These are phyloP conservation scores for Calendula officinalis DNA, from an alignment of 129 eudicot genomes.

Conservation along the genomic window DNA sequence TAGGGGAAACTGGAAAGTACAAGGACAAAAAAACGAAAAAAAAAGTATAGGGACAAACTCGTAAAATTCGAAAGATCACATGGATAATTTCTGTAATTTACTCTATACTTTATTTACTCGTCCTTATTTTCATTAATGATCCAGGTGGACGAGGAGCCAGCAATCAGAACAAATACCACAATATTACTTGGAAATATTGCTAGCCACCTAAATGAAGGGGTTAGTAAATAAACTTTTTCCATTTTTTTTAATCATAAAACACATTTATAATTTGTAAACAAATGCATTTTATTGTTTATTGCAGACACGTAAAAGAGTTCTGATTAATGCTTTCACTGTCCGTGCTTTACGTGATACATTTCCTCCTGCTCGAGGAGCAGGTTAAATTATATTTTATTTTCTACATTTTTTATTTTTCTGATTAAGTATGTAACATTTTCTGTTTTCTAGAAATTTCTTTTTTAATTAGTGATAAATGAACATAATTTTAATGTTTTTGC, in stretches of 20 bases:
- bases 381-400: constrained; percentile 27
- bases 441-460: background rate
- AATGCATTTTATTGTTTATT: constrained; percentile 22
- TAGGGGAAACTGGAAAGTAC: no score
- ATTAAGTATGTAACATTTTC: no score
- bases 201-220: constrained; percentile 94
- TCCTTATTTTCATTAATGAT: background rate
- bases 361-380: constrained; percentile 98
- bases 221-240: constrained; percentile 39
- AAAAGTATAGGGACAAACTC: no score
- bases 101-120: background rate
- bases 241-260: no score
- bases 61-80: no score
- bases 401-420: background rate
- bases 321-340: constrained; percentile 93
- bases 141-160: constrained; percentile 98
- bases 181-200: constrained; percentile 96
- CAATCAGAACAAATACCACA: constrained; percentile 95
- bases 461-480: no score
- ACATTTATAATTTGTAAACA: constrained; percentile 5
- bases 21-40: no score
- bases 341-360: constrained; percentile 99
- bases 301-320: constrained; percentile 94
- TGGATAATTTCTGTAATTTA: no score
- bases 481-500: constrained; percentile 27